Evolutionary conservation across 2,329 filamentous ascomycete genomes (phyloP).

Genomic region (Talaromyces piceae): DNA sequence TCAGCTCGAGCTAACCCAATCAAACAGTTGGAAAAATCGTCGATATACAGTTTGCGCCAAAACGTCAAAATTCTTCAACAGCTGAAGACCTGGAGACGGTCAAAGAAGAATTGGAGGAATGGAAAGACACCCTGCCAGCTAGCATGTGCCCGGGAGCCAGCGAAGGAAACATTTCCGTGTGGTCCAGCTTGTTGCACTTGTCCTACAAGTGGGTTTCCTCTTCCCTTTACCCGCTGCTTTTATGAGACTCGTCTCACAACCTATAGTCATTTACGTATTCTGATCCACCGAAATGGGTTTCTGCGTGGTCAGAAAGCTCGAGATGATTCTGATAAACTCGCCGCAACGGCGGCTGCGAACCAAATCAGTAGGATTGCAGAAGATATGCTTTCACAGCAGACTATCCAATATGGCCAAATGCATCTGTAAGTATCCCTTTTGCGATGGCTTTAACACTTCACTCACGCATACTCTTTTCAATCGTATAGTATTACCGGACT

Average conservation of each 20-base stretch:
- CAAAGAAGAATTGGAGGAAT: neutral
- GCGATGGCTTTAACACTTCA: neutral
- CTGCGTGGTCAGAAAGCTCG: neutral
- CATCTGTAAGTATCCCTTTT: neutral
- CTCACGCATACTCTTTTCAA: neutral
- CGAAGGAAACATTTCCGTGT: neutral
- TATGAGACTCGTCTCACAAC: neutral
- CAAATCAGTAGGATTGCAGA: conserved; percentile 1
- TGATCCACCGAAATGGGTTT: neutral
- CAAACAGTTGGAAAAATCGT: neutral
- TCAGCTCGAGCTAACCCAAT: neutral
- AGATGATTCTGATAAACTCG: neutral
- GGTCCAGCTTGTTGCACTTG: neutral
- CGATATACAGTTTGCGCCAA: neutral
- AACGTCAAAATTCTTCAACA: neutral
- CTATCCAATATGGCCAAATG: conserved; percentile 1
- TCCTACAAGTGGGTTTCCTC: neutral
- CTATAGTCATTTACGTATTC: neutral
- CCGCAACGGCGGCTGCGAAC: neutral
- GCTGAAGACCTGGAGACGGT: neutral
- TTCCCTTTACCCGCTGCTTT: neutral
- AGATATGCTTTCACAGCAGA: conserved; percentile 1
- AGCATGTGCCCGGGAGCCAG: neutral
- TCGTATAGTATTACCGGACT: neutral
- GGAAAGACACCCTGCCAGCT: neutral